These are phyloP conservation scores for Dioscorea dumetorum DNA, from an alignment of 106 monocot species.

Conservation along the genomic window DNA sequence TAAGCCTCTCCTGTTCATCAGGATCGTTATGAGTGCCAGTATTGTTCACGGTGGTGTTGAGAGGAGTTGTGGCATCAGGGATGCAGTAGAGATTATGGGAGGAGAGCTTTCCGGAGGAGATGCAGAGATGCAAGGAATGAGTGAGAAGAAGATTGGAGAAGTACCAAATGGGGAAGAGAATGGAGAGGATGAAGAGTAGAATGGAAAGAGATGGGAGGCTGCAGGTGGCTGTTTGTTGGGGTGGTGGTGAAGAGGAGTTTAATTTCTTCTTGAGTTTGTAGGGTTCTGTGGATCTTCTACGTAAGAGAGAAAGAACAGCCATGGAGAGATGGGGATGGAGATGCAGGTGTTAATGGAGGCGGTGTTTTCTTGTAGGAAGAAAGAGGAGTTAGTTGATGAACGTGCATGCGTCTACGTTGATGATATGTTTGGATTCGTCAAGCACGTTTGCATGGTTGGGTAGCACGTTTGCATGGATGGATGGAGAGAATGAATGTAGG, in stretches of 20 bases:
- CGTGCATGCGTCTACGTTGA: no score
- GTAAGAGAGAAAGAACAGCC: constrained; percentile 3
- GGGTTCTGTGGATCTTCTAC: constrained; percentile 5
- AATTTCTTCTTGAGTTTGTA: not conserved
- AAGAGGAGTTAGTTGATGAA: no score
- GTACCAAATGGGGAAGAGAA: constrained; percentile 25
- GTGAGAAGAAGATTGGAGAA: constrained; percentile 15
- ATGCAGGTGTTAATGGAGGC: not conserved
- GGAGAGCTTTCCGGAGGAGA: constrained; percentile 35
- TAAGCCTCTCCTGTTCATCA: constrained; percentile 1
- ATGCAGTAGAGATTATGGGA: constrained; percentile 33
- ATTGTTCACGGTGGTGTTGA: not conserved
- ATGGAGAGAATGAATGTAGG: no score
- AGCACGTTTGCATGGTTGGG: no score
- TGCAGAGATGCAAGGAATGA: constrained; percentile 43
- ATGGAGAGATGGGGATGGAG: constrained; percentile 3
- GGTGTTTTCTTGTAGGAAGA: no score
- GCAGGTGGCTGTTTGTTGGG: not conserved
- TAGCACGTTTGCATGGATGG: no score
- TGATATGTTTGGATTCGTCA: no score
- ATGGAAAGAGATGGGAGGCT: constrained; percentile 1
- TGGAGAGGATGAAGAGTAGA: constrained; percentile 15
- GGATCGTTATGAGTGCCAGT: not conserved
- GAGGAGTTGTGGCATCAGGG: constrained; percentile 14
- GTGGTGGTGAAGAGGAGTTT: not conserved